Base-by-base conservation (phyloP, 2,329 filamentous ascomycete genomes). In the Epichloe aotearoae region DNA sequence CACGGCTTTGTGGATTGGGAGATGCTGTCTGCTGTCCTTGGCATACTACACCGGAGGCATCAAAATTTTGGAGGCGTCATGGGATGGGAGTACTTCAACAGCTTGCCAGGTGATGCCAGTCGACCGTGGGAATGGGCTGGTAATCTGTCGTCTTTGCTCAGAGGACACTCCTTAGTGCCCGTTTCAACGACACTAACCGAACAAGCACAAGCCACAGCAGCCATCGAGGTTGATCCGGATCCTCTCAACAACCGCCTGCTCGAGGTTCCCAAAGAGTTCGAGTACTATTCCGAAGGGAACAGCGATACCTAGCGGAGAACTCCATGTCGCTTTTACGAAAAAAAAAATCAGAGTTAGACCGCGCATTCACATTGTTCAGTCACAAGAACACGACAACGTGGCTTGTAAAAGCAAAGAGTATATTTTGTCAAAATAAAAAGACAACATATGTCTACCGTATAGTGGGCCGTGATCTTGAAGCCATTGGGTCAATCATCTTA, bases 71-170 rank as follows among this genome's bases (percentile, higher is more conserved):
- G 89, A 1, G 90, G 90, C 1, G 82, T 96, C 6, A 93, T 93
- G 82, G 88, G 88, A 2, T 96, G 90, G 90, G 90, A 96, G 69
- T 95, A 93, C 64, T 95, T 91, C 69, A 94, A 95, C 69, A 80
- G 83, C 50, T 64, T 82, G 52, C 85, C 86, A 0, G 83, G 82
- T 1, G 82, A 78, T 23, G 63, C 62, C 2, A 70, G 71, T 12
- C 69, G 73, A 50, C 86, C 87, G 0, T 91, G 84, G 84, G 74
- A 86, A 57, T 95, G 89, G 89, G 86, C 86, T 0, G 75, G 73
- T 45, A 74, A 75, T 51, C 83, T 93, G 73, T 80, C 81, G 0
- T 63, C 55, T 41, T 61, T 70, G 51, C 56, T 71, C 55, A 61
- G 72, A 41, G 50, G 60, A 2, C 59, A 65, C 48, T 47, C 52